Conservation (phyloP, 1,284 basidiomycete species). For the Irpex lacteus region DNA sequence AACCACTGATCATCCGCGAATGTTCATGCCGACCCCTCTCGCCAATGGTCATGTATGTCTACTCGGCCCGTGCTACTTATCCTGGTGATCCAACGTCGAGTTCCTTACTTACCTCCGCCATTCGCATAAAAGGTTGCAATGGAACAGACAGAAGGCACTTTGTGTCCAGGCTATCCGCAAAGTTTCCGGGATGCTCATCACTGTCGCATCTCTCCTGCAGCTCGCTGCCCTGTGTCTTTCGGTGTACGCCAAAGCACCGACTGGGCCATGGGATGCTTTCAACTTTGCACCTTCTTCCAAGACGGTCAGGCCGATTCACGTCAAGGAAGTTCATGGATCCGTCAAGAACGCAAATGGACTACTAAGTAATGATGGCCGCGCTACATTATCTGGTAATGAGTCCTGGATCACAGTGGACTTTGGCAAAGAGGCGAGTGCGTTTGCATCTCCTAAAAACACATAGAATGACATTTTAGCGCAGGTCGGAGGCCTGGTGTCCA, state of each 20-base stretch:
- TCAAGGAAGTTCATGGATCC: slow-evolving; percentile 31
- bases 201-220: not conserved
- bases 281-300: slow-evolving; percentile 42
- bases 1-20: not conserved
- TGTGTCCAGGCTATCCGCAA: not conserved
- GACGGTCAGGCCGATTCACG: slow-evolving; percentile 34
- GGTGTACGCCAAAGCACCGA: slow-evolving; percentile 27
- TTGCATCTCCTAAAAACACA: not conserved
- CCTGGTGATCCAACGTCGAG: not conserved
- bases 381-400: slow-evolving; percentile 34
- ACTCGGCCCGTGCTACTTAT: not conserved
- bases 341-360: slow-evolving; percentile 33
- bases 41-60: not conserved
- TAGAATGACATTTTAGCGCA: slow-evolving; percentile 15
- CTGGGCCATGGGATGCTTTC: slow-evolving; percentile 46
- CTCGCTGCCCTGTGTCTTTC: not conserved
- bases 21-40: not conserved
- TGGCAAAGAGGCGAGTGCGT: slow-evolving; percentile 38
- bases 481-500: slow-evolving; percentile 45
- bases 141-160: not conserved
- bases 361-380: slow-evolving; percentile 21
- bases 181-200: not conserved
- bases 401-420: slow-evolving; percentile 46
- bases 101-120: not conserved
- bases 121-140: not conserved